Percentiles rank a stretch among this genome's conserved stretches.
Evolutionary conservation across 139 green algal genomes (phyloP).

Genomic region (Dunaliella sp.): DNA sequence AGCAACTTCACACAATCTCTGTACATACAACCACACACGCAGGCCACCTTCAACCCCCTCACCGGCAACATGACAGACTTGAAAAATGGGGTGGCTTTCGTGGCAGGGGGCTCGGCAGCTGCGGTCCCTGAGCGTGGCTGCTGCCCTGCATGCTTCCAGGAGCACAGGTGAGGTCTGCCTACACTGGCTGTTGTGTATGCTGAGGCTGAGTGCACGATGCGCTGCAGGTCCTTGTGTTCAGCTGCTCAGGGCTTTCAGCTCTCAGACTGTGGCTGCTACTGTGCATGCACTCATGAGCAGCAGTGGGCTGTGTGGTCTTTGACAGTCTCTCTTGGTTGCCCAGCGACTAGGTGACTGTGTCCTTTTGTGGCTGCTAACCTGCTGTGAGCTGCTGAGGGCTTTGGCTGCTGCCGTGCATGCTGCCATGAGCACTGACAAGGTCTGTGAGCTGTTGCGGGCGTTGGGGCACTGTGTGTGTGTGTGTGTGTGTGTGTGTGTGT

Average conservation of each 20-base stretch:
- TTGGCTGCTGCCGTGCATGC: background rate
- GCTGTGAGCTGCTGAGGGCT: background rate
- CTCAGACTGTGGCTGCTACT: background rate
- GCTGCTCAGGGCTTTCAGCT: too few species aligned
- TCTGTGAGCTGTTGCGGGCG: too few species aligned
- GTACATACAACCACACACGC: background rate
- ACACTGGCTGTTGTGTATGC: background rate
- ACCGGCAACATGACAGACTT: background rate
- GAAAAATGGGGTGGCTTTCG: background rate
- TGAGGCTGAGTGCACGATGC: too few species aligned
- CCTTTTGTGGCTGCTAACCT: too few species aligned
- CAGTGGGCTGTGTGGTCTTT: too few species aligned
- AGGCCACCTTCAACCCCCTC: background rate
- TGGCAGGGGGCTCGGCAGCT: background rate
- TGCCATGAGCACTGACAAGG: background rate
- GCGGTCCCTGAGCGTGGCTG: conserved; percentile 18
- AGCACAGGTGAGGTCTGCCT: conserved; percentile 13
- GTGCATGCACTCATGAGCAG: background rate
- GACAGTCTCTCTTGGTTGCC: too few species aligned
- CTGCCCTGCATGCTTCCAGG: conserved; percentile 14
- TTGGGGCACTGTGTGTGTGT: background rate
- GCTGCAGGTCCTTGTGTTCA: too few species aligned
- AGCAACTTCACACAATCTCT: background rate
- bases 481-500: too few species aligned
- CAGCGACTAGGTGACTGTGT: too few species aligned